Base-by-base conservation (phyloP, 2,329 filamentous ascomycete genomes). In the Boeremia exigua region DNA sequence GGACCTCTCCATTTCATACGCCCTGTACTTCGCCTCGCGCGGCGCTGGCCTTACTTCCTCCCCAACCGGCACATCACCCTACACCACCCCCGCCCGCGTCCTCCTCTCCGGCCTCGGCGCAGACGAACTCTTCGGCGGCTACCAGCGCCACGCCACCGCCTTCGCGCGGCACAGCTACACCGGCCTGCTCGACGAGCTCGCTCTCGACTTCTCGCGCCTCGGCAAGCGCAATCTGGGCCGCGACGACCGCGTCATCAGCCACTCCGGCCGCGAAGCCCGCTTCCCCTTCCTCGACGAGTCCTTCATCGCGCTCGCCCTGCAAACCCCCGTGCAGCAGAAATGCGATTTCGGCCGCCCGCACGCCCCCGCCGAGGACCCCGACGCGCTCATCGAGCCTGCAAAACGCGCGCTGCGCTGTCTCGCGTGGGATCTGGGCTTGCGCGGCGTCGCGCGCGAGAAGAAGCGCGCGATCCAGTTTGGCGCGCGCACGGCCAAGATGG, bases 41-140 rank as follows among this genome's bases (percentile, higher is more conserved):
- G 94, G 92, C 0, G 74, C 78, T 46, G 91, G 88, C 0, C 62
- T 73, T 15, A 78, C 81, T 2, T 12, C 45, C 9, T 15, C 37
- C 1, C 12, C 77, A 77, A 50, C 69, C 62, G 11, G 54, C 63
- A 30, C 55, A 10, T 40, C 64, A 5, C 62, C 72, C 0, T 93
- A 92, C 69, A 81, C 78, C 9, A 92, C 91, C 0, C 80, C 87
- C 0, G 91, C 93, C 1, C 87, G 92, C 29, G 91, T 97, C 0
- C 83, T 99, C 1, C 81, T 99, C 0, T 98, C 95, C 0, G 96
- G 95, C 0, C 84, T 99, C 1, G 95, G 96, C 1, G 96, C 96
- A 1, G 95, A 99, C 70, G 95, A 99, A 77, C 84, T 99, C 1
- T 98, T 99, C 71, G 95, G 91, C 14, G 95, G 95, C 7, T 99